Base-by-base conservation (phyloP, 805 yeast species). In the Cyberlindnera americana region DNA sequence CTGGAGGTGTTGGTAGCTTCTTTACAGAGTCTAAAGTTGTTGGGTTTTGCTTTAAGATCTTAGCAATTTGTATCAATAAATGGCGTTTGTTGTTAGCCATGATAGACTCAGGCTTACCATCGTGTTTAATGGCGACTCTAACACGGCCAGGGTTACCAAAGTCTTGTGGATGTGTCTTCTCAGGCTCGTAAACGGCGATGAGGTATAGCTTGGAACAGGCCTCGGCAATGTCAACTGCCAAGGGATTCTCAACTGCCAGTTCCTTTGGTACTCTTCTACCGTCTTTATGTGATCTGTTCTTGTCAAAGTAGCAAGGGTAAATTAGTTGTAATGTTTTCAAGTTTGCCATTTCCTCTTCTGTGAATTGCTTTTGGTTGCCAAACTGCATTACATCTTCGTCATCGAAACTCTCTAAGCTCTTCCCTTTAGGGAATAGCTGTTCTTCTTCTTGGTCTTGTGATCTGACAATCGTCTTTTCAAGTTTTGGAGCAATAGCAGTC, bases 61-160 rank as follows among this genome's bases (percentile, higher is more conserved):
- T 70, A 5, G 83, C 77, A 33, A 91, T 69, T 26, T 70, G 69
- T 22, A 69, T 67, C 60, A 84, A 66, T 33, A 91, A 62, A 34
- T 77, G 78, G 52, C 95, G 77, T 59, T 90, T 89, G 46, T 73
- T 76, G 38, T 61, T 62, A 27, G 67, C 60, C 33, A 53, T 37
- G 19, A 56, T 52, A 14, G 59, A 57, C 12, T 64, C 67, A 10
- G 70, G 58, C 19, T 61, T 52, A 2, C 77, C 79, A 10, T 71
- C 62, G 34, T 73, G 72, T 53, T 78, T 82, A 29, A 87, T 49
- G 32, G 78, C 67, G 17, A 89, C 83, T 50, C 95, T 77, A 25
- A 93, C 90, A 54, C 98, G 74, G n/a, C 99, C 99, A 5, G 97
- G 95, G 57, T 91, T 91, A 49, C 98, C 95, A 74, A 83, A 93